These are phyloP conservation scores for Chytriomyces confervae DNA, from an alignment of 192 early-diverging fungal genomes.

Conservation along the genomic window DNA sequence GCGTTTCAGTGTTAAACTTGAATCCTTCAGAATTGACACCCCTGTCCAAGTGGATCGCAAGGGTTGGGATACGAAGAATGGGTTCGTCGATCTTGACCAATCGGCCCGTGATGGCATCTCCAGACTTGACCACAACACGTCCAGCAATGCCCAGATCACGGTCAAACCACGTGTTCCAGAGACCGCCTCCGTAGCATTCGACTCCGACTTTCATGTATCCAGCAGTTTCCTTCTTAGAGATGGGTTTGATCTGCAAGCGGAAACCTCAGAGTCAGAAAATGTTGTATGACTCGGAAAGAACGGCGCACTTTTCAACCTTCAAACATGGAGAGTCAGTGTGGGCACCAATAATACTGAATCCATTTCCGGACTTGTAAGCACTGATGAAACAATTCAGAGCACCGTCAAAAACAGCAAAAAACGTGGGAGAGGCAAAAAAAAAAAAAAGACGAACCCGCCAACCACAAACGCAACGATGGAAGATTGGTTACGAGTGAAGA, in stretches of 20 bases:
- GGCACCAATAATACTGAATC: constrained; percentile 89
- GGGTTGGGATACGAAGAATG: constrained; percentile 92
- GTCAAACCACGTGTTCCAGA: constrained; percentile 99
- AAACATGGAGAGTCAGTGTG: constrained; percentile 98
- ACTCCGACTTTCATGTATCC: constrained; percentile 89
- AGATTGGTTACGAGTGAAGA: constrained; percentile 92
- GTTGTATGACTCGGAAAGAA: neutral
- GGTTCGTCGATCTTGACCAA: constrained; percentile 84
- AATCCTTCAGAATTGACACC: constrained; percentile 71
- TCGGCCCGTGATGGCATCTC: constrained; percentile 69
- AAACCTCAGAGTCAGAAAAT: neutral
- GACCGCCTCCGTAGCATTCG: constrained; percentile 69
- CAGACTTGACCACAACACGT: constrained; percentile 80
- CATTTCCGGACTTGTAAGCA: constrained; percentile 60
- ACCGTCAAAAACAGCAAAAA: neutral
- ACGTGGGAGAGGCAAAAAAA: neutral
- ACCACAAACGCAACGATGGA: constrained; percentile 92
- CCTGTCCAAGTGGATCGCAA: constrained; percentile 96
- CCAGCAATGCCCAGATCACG: constrained; percentile 96
- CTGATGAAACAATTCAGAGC: neutral
- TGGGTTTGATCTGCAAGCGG: constrained; percentile 79
- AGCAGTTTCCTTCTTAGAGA: constrained; percentile 85
- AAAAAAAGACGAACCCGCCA: constrained; percentile 64
- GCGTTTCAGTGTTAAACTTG: constrained; percentile 94
- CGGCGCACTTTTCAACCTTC: constrained; percentile 61